phyloP scores from a whole-genome alignment of 1,284 basidiomycete genomes.

The Cryptococcus floricola region DNA sequence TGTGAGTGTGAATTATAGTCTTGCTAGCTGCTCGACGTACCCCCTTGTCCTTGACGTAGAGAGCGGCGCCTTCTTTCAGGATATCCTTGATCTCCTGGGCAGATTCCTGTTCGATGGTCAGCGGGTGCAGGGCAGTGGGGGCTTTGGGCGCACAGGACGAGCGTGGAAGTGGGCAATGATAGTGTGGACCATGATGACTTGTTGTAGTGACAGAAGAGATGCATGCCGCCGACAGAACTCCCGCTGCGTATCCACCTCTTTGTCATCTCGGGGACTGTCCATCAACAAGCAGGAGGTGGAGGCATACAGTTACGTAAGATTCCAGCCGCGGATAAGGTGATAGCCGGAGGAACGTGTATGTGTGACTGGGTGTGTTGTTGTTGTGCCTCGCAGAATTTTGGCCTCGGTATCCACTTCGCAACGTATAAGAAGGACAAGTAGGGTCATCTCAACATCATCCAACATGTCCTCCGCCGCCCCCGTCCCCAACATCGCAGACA shows the following conservation, averaged over 20 bases:
- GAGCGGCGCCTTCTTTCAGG: neutral
- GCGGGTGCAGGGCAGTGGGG: neutral
- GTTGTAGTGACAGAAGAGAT: neutral
- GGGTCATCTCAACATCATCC: neutral
- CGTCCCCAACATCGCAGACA: conserved; percentile 10
- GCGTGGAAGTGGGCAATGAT: conserved; percentile 44
- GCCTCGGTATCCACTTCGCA: too few relatives aligned
- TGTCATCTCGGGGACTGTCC: too few relatives aligned
- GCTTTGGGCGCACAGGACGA: conserved; percentile 26
- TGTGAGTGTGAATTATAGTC: conserved; percentile 18
- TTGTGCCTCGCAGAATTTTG: neutral
- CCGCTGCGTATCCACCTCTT: too few relatives aligned
- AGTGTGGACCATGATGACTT: conserved; percentile 39
- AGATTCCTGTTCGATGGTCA: neutral
- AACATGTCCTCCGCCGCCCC: neutral
- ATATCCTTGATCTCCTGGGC: neutral
- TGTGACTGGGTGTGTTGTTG: too few relatives aligned
- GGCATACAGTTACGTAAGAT: too few relatives aligned
- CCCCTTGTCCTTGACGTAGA: neutral
- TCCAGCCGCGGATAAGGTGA: too few relatives aligned
- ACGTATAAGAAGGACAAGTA: neutral
- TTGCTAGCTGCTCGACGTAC: conserved; percentile 3
- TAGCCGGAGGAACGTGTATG: too few relatives aligned
- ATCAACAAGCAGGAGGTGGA: too few relatives aligned
- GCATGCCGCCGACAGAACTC: too few relatives aligned